Conservation (phyloP, 768 basidiomycete species). For the Nevesoporus exiguus region DNA sequence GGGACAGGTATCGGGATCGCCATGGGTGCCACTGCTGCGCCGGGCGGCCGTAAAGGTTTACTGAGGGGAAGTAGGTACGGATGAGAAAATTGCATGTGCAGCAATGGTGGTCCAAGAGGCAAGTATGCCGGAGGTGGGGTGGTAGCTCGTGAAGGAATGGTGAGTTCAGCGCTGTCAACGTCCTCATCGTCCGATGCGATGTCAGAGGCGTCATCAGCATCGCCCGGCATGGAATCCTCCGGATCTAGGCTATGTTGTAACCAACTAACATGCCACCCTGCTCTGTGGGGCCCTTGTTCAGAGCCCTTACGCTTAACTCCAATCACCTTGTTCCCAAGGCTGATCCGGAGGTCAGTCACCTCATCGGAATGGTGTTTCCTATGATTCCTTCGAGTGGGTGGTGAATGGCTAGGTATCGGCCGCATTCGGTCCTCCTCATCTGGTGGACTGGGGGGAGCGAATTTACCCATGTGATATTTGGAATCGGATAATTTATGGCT, state of each 20-base stretch:
- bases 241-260: slow-evolving; percentile 48
- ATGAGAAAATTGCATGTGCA: slow-evolving; percentile 70
- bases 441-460: slow-evolving; percentile 62
- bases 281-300: slow-evolving; percentile 35
- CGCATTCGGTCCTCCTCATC: slow-evolving; percentile 44
- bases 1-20: slow-evolving; percentile 39
- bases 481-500: slow-evolving; percentile 63
- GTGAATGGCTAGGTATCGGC: slow-evolving; percentile 18
- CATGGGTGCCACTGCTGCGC: slow-evolving; percentile 45
- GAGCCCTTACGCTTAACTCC: slow-evolving; percentile 64
- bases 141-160: slow-evolving; percentile 46
- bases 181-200: slow-evolving; percentile 40
- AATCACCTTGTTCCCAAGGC: slow-evolving; percentile 62
- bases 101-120: slow-evolving; percentile 63
- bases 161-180: slow-evolving; percentile 28
- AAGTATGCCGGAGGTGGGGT: slow-evolving; percentile 73
- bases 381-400: slow-evolving; percentile 22
- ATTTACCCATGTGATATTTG: slow-evolving; percentile 75
- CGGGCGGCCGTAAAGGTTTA: slow-evolving; percentile 57
- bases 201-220: slow-evolving; percentile 38
- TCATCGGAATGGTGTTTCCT: slow-evolving; percentile 57
- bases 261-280: slow-evolving; percentile 43
- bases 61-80: slow-evolving; percentile 57
- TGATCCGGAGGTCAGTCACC: slow-evolving; percentile 69
- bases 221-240: slow-evolving; percentile 31